phyloP scores from a whole-genome alignment of 208 protist species.

The Crithidia thermophila region DNA sequence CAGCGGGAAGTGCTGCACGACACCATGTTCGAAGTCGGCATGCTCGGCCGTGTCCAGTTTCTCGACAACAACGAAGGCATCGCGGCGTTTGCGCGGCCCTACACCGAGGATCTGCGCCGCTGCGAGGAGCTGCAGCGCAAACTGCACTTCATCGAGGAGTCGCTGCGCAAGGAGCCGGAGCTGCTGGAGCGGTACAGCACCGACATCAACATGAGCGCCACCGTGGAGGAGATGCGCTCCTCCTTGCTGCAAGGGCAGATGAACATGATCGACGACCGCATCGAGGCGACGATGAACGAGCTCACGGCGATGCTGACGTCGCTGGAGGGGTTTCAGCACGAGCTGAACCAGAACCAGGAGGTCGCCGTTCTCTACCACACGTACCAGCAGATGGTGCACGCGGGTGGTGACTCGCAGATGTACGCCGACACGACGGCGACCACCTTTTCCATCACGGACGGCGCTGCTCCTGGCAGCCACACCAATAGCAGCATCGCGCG shows the following conservation, averaged over 20 bases:
- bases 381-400: conserved; percentile 76
- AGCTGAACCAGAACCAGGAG: conserved; percentile 76
- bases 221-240: conserved; percentile 64
- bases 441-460: neutral
- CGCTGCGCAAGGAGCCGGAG: conserved; percentile 69
- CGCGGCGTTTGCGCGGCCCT: conserved; percentile 96
- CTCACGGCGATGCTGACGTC: conserved; percentile 42
- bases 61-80: conserved; percentile 93
- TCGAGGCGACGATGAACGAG: conserved; percentile 43
- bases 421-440: conserved; percentile 56
- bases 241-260: conserved; percentile 87
- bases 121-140: conserved; percentile 98
- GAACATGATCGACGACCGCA: conserved; percentile 80
- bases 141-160: conserved; percentile 92
- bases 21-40: conserved; percentile 95
- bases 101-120: conserved; percentile 96
- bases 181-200: conserved; percentile 83
- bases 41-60: conserved; percentile 96
- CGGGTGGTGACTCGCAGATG: conserved; percentile 58
- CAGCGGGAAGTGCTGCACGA: conserved; percentile 97
- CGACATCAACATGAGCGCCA: conserved; percentile 43
- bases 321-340: conserved; percentile 44
- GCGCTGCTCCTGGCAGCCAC: conserved; percentile 32
- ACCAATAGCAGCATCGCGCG: conserved; percentile 40
- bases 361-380: conserved; percentile 90